phyloP scores from a whole-genome alignment of 345 rosid species.

The Syzygium aqueum region DNA sequence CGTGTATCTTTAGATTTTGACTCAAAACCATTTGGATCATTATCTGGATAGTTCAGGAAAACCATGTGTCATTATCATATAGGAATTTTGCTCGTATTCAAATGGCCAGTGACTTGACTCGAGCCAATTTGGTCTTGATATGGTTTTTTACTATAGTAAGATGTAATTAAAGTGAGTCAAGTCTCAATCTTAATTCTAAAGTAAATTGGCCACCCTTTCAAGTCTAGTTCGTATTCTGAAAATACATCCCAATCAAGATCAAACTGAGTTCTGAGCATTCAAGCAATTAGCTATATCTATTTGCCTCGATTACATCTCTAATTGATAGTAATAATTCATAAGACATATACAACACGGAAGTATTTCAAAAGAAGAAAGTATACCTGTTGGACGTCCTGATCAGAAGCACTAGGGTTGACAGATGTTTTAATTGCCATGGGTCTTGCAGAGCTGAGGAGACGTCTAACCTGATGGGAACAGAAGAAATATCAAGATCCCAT shows the following conservation, averaged over 20 bases:
- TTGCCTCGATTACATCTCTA: not conserved
- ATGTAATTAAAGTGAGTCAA: not conserved
- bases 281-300: not conserved
- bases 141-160: not conserved
- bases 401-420: conserved; percentile 64
- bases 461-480: conserved; percentile 59
- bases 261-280: not conserved
- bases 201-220: not conserved
- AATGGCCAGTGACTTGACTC: not conserved
- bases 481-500: not conserved
- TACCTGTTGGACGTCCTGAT: conserved; percentile 98
- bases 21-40: not conserved
- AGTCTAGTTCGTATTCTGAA: not conserved
- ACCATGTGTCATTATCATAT: not conserved
- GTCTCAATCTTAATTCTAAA: not conserved
- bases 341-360: not conserved
- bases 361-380: not conserved
- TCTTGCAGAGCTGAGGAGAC: conserved; percentile 78
- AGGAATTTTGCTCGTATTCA: not conserved
- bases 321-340: not conserved
- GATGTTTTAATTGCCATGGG: conserved; percentile 84
- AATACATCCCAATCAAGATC: not conserved
- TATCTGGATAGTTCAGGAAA: not conserved
- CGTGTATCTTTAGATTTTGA: not conserved
- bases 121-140: not conserved